phyloP scores from a whole-genome alignment of 169 alveolate genomes.

The Cryptosporidium sp. region DNA sequence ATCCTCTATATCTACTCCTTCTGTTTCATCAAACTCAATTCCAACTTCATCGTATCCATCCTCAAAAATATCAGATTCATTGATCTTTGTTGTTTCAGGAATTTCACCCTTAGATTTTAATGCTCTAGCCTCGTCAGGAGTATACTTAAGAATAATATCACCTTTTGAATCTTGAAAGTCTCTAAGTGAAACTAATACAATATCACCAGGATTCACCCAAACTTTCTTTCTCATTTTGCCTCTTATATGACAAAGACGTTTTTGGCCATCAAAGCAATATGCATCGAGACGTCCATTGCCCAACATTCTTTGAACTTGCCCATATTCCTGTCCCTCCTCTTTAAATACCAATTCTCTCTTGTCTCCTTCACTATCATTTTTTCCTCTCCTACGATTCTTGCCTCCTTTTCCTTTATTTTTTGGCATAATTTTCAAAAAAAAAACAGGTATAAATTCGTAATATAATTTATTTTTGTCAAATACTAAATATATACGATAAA shows the following conservation, averaged over 20 bases:
- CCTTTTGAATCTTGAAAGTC: slow-evolving; percentile 98
- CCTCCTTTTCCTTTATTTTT: slow-evolving; percentile 98
- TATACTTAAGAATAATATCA: slow-evolving; percentile 97
- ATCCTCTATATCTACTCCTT: slow-evolving; percentile 73
- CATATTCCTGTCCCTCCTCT: slow-evolving; percentile 98
- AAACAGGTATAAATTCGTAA: neutral
- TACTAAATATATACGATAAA: neutral
- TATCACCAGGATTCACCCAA: slow-evolving; percentile 98
- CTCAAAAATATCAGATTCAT: slow-evolving; percentile 89
- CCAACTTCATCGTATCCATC: slow-evolving; percentile 92
- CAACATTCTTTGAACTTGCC: slow-evolving; percentile 95
- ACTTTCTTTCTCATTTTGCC: slow-evolving; percentile 98
- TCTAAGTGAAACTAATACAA: slow-evolving; percentile 94
- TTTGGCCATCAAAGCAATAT: slow-evolving; percentile 96
- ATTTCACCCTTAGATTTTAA: slow-evolving; percentile 96
- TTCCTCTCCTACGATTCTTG: slow-evolving; percentile 96
- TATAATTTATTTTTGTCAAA: neutral
- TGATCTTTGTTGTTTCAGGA: slow-evolving; percentile 95
- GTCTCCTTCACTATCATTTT: slow-evolving; percentile 93
- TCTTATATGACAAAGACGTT: slow-evolving; percentile 95
- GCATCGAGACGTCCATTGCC: slow-evolving; percentile 99
- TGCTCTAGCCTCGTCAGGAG: slow-evolving; percentile 97
- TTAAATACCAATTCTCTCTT: slow-evolving; percentile 94
- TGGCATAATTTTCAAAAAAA: slow-evolving; percentile 82
- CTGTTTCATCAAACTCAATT: slow-evolving; percentile 86